A percentile compares a stretch with the other conserved stretches of the same genome.
These are phyloP conservation scores for Globisporangium orthogonon DNA, from an alignment of 352 stramenopile genomes.

Conservation along the genomic window DNA sequence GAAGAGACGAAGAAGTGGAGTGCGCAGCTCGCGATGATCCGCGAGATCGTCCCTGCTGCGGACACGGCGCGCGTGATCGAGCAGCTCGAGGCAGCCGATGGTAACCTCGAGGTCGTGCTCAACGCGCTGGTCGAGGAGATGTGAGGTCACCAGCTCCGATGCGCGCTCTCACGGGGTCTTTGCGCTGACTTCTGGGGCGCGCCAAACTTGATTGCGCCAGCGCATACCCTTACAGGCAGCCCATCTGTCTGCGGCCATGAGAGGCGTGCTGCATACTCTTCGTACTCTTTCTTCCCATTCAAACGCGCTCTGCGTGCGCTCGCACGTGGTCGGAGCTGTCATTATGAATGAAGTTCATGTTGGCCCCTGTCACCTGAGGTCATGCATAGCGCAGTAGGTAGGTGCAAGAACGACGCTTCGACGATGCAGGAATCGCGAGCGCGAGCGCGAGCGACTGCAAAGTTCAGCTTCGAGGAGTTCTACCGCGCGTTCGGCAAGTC, in stretches of 20 bases:
- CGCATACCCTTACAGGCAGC: no score
- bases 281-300: no score
- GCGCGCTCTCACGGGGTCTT: background rate
- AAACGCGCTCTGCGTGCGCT: no score
- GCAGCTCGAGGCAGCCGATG: constrained; percentile 68
- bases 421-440: no score
- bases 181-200: background rate
- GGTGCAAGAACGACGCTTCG: no score
- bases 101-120: constrained; percentile 70
- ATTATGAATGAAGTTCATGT: no score
- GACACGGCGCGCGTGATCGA: constrained; percentile 42
- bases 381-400: no score
- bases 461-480: constrained; percentile 57
- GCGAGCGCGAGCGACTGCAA: background rate
- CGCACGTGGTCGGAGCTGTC: no score
- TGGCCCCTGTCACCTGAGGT: no score
- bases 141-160: constrained; percentile 7
- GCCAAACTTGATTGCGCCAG: no score
- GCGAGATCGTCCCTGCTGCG: constrained; percentile 60
- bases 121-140: constrained; percentile 69
- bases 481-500: constrained; percentile 61
- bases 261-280: no score
- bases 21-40: constrained; percentile 53
- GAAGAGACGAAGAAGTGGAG: constrained; percentile 70
- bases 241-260: no score